Base-by-base conservation (phyloP, 305 asterid species). In the Fraxinus greggii region DNA sequence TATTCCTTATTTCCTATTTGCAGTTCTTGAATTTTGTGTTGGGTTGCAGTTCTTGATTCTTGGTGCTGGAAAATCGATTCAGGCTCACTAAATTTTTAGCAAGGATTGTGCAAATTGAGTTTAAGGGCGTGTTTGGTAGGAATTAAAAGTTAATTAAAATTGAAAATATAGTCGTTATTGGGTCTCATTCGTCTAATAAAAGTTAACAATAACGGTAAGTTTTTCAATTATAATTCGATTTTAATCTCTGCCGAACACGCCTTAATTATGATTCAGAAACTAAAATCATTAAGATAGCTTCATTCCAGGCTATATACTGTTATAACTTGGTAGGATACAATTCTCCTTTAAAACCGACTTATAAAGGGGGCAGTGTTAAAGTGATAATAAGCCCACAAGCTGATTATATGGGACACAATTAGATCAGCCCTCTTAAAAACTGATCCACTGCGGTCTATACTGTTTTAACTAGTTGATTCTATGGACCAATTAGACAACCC, bases 31-130 rank as follows among this genome's bases (percentile, higher is more conserved):
- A 32, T 40, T 54, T 65, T 31, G 42, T 79, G 45, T 15, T 78
- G 21, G 65, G 42, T 81, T 78, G 24, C 61, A 75, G 28, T 70
- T 81, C 23, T 15, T 72, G 48, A 45, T 56, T 77, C 21, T 38
- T 72, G 73, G 61, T 59, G 51, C 23, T 38, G 77, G 72, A 67
- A 79, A 28, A 67, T 67, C 26, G 79, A 73, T 15, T 80, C 23
- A 59, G 72, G 38, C 9, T 67, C 74, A 1, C 21, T 65, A 65
- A 26, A 65, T 26, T 24, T 65, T 33, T 65, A 0, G n/a, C 36
- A 4, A 65, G 70, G 28, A 59, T 56, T 56, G 31, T 23, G 17
- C 17, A 23, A 59, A 59, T 59, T 59, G 69, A 59, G 69, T 59
- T 59, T 8, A n/a, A n/a, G n/a, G n/a, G n/a, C n/a, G n/a, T n/a